Evolutionary conservation across 305 asterid genomes (phyloP), one percentile per base, ranked within the genome.

Genomic region (Vinca major): DNA sequence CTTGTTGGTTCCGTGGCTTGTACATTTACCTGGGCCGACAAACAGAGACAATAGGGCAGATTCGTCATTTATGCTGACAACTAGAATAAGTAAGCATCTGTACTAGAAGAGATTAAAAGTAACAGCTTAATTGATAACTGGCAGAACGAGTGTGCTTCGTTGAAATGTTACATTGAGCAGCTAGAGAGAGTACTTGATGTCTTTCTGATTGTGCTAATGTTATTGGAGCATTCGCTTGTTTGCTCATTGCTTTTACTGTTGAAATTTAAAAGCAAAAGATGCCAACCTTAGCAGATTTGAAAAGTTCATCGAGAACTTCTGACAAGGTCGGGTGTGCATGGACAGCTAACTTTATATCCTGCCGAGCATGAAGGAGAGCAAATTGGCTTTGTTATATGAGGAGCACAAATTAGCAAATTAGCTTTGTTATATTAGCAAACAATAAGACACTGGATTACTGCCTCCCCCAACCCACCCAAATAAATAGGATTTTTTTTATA

Each of bases 321-420:
- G 89, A 86, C 84, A 89, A 78, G 64, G 96, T 89, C 70, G 96
- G 96, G 80, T 89, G 96, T 16, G 96, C 96, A 57, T 89, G 93
- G 74, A 86, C 91, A 4, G 96, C 93, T 44, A 78, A 79, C 75
- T 89, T 86, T 62, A 85, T 70, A 74, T 89, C 96, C 91, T 89
- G 91, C 68, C 73, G 62, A 70, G 61, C 77, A 73, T 64, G 67
- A 76, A 3, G 52, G 5, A 44, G 10, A 33, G 63, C n/a, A 56
- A 56, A 21, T 56, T 26, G 8, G 41, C 41, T 56, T 47, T 10
- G 14, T 47, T 7, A 47, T 8, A 3, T 47, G 12, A 8, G 14
- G 50, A 0, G n/a, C 3, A n/a, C n/a, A n/a, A n/a, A n/a, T n/a
- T n/a, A 33, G 63, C n/a, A 56, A 56, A 21, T 56, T 26, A 21